Evolutionary conservation across 2,329 filamentous ascomycete genomes (phyloP).

Genomic region (Penicillium freii): DNA sequence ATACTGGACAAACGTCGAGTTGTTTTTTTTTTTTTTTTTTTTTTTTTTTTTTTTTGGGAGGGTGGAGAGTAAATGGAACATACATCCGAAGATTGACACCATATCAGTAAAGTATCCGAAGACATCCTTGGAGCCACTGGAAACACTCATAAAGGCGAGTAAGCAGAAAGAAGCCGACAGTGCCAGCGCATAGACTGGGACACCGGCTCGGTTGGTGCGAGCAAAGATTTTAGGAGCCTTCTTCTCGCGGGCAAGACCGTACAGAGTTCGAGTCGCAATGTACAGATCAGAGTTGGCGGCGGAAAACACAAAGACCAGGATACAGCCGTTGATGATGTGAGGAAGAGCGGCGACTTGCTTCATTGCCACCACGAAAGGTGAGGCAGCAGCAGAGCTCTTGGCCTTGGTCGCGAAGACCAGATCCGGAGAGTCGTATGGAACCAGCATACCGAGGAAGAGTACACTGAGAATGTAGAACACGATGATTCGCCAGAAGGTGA

Average conservation of each 20-base stretch:
- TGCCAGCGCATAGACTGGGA: conserved; percentile 64
- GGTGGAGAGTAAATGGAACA: not conserved
- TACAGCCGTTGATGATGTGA: conserved; percentile 67
- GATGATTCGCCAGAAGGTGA: conserved; percentile 70
- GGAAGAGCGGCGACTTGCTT: conserved; percentile 56
- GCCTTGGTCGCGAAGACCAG: conserved; percentile 45
- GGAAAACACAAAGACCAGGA: conserved; percentile 71
- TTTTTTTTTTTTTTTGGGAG: no score
- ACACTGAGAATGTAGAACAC: conserved; percentile 71
- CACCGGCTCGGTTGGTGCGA: conserved; percentile 65
- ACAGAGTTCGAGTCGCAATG: conserved; percentile 69
- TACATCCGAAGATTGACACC: conserved; percentile 58
- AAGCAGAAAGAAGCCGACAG: conserved; percentile 60
- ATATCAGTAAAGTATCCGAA: conserved; percentile 65
- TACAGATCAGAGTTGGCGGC: conserved; percentile 73
- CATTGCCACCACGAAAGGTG: conserved; percentile 72
- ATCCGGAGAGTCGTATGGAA: conserved; percentile 60
- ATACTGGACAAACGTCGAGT: not conserved
- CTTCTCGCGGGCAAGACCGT: conserved; percentile 67
- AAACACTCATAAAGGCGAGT: conserved; percentile 65
- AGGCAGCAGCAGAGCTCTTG: conserved; percentile 52
- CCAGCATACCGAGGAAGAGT: conserved; percentile 65
- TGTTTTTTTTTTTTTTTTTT: not conserved
- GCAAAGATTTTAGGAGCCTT: conserved; percentile 69
- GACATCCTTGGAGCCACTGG: conserved; percentile 53